Percentiles rank a stretch among this genome's conserved stretches.
Conservation (phyloP, 2,329 filamentous ascomycete genomes). For the Ophiocordyceps camponoti-leonardi region DNA sequence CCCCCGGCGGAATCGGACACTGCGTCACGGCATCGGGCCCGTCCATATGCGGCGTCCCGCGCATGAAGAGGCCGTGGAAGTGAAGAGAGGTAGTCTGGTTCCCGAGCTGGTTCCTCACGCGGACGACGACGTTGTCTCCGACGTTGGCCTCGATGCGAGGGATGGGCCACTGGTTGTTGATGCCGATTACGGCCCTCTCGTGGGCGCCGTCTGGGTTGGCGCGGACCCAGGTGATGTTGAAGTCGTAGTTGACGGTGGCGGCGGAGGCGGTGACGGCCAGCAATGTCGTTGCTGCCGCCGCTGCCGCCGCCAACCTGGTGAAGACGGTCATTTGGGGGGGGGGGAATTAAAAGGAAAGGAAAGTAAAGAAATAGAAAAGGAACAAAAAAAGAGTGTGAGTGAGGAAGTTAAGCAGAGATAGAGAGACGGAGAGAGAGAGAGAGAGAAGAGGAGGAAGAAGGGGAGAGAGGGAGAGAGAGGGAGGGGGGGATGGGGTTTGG, state of each 20-base stretch:
- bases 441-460: no score
- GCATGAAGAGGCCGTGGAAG: conserved; percentile 58
- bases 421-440: no score
- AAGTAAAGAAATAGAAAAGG: no score
- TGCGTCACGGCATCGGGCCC: conserved; percentile 50
- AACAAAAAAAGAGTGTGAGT: no score
- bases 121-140: conserved; percentile 44
- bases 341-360: no score
- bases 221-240: conserved; percentile 53
- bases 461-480: no score
- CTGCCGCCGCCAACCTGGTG: conserved; percentile 3
- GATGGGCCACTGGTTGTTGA: conserved; percentile 63
- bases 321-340: conserved; percentile 4
- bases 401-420: no score
- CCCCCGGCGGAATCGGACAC: conserved; percentile 46
- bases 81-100: conserved; percentile 47
- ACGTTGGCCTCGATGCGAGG: conserved; percentile 45
- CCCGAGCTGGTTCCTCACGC: conserved; percentile 39
- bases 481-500: no score
- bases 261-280: conserved; percentile 10
- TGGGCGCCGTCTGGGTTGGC: conserved; percentile 54
- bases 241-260: conserved; percentile 41
- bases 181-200: conserved; percentile 51
- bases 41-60: conserved; percentile 53
- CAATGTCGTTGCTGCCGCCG: conserved; percentile 5